Base-by-base conservation (phyloP, 768 basidiomycete genomes). In the Tulasnella sp. region DNA sequence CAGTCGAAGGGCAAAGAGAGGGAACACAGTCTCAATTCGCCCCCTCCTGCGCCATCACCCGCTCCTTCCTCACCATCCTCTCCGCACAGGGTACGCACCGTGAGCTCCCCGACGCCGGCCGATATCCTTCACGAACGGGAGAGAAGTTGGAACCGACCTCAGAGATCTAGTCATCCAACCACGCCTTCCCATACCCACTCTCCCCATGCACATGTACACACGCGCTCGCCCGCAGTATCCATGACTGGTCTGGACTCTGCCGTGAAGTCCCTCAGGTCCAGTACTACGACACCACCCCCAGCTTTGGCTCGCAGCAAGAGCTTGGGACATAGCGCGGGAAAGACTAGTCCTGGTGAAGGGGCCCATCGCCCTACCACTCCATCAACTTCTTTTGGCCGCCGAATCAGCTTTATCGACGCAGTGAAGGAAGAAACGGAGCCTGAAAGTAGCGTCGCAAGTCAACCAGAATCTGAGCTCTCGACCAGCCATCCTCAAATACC, bases 361-460 rank as follows among this genome's bases (percentile, higher is more conserved):
- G 52, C 36, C 17, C 34, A 74, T 2, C 72, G 52, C 25, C 7
- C 52, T 1, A 49, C 5, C 40, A 36, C 25, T 31, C 72, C 72
- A 29, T 52, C 72, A 9, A n/a, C 45, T 17, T 49, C 72, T 2
- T 49, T 74, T 49, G 52, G 40, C 31, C 72, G 72, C 7, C 72
- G 72, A 54, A 74, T 25, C 19, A 74, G 72, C 49, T 22, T 74
- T 14, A 74, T 72, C 40, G 40, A 42, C 22, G 49, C 72, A 36
- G 72, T 74, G 29, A 74, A 45, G n/a, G 72, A 74, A 54, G 72
- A 74, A 49, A 74, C 49, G 31, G 72, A 74, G 49, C 45, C 68
- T 22, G 68, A 69, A 3, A 69, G 29, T 15, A 37, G 68, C 36
- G 68, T 37, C 25, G 36, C 68, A 3, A 69, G 39, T 36, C 68